Evolutionary conservation across 768 basidiomycete genomes (phyloP).

Genomic region (Tephrocybe rancida): DNA sequence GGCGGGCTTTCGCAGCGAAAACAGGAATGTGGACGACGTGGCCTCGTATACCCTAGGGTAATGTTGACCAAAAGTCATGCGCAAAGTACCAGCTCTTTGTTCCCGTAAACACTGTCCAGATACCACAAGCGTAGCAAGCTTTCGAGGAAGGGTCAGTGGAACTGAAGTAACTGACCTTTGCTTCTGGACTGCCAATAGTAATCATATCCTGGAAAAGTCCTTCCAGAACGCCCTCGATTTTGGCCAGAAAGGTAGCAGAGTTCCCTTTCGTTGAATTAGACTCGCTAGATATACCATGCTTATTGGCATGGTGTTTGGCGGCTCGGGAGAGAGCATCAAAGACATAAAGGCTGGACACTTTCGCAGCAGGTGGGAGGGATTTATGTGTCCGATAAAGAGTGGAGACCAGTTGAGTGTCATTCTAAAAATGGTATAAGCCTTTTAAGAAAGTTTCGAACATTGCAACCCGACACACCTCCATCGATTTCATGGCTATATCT

Average conservation of each 20-base stretch:
- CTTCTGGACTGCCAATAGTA: constrained; percentile 61
- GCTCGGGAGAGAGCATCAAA: constrained; percentile 93
- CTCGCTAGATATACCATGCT: constrained; percentile 62
- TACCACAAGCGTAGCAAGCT: neutral
- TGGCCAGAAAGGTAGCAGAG: constrained; percentile 81
- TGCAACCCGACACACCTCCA: constrained; percentile 58
- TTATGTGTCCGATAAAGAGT: constrained; percentile 90
- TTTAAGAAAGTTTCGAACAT: neutral
- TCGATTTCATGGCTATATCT: constrained; percentile 73
- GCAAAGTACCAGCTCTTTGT: too few species aligned
- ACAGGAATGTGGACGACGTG: neutral
- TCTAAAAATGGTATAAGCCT: constrained; percentile 39
- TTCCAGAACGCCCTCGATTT: constrained; percentile 89
- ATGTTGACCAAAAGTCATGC: neutral
- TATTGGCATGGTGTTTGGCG: constrained; percentile 67
- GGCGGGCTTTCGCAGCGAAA: neutral
- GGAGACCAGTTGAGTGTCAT: constrained; percentile 87
- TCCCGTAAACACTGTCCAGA: neutral
- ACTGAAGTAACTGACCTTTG: constrained; percentile 72
- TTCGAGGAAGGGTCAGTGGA: neutral
- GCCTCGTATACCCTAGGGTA: neutral
- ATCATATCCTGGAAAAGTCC: constrained; percentile 88
- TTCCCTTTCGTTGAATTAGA: constrained; percentile 62
- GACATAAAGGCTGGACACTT: constrained; percentile 88
- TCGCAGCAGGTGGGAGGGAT: constrained; percentile 63